Conservation (phyloP, 768 basidiomycete genomes). For the Coprinellus micaceus region DNA sequence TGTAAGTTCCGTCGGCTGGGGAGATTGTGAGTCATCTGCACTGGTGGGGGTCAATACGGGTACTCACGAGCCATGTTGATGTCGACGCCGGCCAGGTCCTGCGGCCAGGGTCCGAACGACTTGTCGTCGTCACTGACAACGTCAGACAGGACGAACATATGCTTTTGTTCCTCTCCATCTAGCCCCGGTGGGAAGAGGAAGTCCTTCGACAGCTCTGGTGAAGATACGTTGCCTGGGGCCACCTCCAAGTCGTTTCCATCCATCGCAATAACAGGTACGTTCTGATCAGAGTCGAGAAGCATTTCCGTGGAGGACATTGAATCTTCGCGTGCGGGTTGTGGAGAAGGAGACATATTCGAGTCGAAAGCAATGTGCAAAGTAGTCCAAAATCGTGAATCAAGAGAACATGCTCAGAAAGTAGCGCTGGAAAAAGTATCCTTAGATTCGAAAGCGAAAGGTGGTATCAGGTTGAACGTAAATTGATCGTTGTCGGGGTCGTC, state of each 20-base stretch:
- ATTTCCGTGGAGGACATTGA: neutral
- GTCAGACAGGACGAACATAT: slow-evolving; percentile 45
- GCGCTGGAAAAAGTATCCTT: slow-evolving; percentile 3
- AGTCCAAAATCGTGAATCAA: slow-evolving; percentile 19
- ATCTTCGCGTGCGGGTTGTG: neutral
- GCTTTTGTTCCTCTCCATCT: slow-evolving; percentile 13
- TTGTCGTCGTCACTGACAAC: slow-evolving; percentile 31
- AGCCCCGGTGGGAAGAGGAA: slow-evolving; percentile 15
- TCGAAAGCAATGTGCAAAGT: slow-evolving; percentile 14
- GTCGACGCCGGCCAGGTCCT: slow-evolving; percentile 53
- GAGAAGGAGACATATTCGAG: slow-evolving; percentile 11
- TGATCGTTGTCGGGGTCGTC: slow-evolving; percentile 8
- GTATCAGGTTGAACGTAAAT: neutral
- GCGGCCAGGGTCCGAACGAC: slow-evolving; percentile 37
- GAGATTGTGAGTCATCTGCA: slow-evolving; percentile 13
- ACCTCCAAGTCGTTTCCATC: neutral
- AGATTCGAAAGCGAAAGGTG: neutral
- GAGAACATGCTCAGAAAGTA: slow-evolving; percentile 27
- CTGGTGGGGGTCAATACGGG: slow-evolving; percentile 5
- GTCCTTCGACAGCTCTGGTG: neutral
- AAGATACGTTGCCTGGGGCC: neutral
- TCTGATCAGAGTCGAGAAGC: neutral
- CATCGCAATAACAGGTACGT: slow-evolving; percentile 22
- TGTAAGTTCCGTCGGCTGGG: slow-evolving; percentile 67
- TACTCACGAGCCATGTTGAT: slow-evolving; percentile 57